A percentile compares a stretch with the other conserved stretches of the same genome.
Evolutionary conservation across 495 filamentous ascomycete species (phyloP).

Genomic region (Tuber indicum): DNA sequence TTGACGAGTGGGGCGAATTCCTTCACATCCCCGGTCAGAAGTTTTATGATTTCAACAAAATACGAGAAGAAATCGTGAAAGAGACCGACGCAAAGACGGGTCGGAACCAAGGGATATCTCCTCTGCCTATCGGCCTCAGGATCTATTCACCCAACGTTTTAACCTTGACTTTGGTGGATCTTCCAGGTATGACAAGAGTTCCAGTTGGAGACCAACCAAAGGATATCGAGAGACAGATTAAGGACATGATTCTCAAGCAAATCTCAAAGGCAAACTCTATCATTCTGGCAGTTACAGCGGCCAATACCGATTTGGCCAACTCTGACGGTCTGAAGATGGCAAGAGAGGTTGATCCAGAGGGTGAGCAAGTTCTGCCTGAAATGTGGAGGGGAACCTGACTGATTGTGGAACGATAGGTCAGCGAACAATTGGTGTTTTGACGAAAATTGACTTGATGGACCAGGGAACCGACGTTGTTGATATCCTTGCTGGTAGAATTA

Average conservation of each 20-base stretch:
- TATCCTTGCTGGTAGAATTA: conserved; percentile 96
- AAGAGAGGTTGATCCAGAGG: conserved; percentile 94
- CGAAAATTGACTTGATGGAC: conserved; percentile 99
- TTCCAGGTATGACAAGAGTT: conserved; percentile 95
- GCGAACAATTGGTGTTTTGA: conserved; percentile 96
- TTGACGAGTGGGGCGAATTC: conserved; percentile 98
- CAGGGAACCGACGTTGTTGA: conserved; percentile 98
- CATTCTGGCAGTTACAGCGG: conserved; percentile 90
- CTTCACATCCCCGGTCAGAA: conserved; percentile 97
- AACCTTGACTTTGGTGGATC: conserved; percentile 92
- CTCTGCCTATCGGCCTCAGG: conserved; percentile 89
- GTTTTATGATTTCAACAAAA: conserved; percentile 98
- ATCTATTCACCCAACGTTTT: conserved; percentile 98
- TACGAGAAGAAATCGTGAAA: conserved; percentile 92
- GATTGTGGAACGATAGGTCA: conserved; percentile 47
- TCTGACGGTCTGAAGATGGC: conserved; percentile 96
- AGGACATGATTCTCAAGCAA: conserved; percentile 97
- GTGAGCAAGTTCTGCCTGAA: conserved; percentile 38
- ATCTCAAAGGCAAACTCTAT: conserved; percentile 98
- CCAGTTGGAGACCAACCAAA: conserved; percentile 97
- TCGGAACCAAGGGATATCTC: conserved; percentile 91
- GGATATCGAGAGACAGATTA: conserved; percentile 96
- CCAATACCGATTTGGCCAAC: conserved; percentile 97
- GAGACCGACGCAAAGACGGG: conserved; percentile 97
- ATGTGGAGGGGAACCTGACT: not conserved